Evolutionary conservation across 108 stramenopile genomes (phyloP).

Genomic region (Cyclotella choctawhatcheeana): DNA sequence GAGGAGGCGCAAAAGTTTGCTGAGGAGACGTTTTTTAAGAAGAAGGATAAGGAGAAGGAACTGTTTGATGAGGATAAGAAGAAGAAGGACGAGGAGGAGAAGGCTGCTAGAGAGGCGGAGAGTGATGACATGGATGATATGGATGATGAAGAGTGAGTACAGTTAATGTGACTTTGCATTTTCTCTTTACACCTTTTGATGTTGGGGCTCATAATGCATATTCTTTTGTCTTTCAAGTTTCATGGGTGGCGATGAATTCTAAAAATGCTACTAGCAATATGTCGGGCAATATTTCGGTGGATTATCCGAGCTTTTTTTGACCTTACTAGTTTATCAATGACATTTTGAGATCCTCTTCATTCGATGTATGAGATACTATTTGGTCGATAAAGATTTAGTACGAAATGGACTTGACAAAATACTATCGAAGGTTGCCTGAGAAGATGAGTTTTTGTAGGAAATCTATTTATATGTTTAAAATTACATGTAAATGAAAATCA

Average conservation of each 20-base stretch:
- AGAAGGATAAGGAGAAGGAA: constrained; percentile 97
- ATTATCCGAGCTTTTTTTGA: background rate
- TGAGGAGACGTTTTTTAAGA: constrained; percentile 95
- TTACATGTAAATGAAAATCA: no score
- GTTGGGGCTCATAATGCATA: background rate
- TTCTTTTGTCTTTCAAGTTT: background rate
- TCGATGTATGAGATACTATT: no score
- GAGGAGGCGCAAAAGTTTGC: constrained; percentile 97
- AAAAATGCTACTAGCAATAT: background rate
- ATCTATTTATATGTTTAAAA: no score
- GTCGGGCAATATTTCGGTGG: background rate
- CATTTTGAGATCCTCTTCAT: no score
- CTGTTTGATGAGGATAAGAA: constrained; percentile 89
- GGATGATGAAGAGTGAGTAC: constrained; percentile 35
- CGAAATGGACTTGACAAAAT: no score
- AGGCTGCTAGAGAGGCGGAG: constrained; percentile 37
- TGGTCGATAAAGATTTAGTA: no score
- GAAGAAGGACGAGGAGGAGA: constrained; percentile 60
- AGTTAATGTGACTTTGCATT: background rate
- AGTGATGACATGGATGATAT: constrained; percentile 19
- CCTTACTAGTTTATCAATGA: no score
- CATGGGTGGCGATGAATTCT: constrained; percentile 54
- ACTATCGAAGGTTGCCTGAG: no score
- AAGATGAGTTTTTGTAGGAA: no score
- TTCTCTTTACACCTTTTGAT: constrained; percentile 1